Conservation (phyloP, 192 early-diverging fungal genomes). For the Mortierella hygrophila region DNA sequence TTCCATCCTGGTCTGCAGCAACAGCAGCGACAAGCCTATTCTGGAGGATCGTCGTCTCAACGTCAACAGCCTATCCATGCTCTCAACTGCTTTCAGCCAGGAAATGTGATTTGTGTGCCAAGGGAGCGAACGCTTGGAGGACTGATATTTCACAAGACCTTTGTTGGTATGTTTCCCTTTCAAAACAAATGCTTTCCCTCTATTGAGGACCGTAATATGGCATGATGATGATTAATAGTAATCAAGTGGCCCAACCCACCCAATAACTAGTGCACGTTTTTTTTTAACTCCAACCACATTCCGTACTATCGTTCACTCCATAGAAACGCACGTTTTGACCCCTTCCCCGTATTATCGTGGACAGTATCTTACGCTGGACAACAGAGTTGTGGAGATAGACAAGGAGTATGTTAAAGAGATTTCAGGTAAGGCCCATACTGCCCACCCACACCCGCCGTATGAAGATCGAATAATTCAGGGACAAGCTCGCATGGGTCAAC, state of each 20-base stretch:
- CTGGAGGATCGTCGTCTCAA: conserved; percentile 4
- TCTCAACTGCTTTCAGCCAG: conserved; percentile 55
- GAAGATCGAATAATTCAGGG: conserved; percentile 1
- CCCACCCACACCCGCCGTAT: background rate
- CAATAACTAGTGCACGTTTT: background rate
- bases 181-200: background rate
- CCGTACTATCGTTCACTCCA: background rate
- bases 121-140: conserved; percentile 59
- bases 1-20: conserved; percentile 22
- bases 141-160: conserved; percentile 56
- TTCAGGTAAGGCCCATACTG: conserved; percentile 49
- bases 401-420: conserved; percentile 57
- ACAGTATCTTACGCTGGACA: conserved; percentile 61
- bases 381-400: conserved; percentile 64
- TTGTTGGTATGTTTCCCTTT: conserved; percentile 55
- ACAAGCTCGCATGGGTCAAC: background rate
- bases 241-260: background rate
- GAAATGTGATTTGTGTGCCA: conserved; percentile 62
- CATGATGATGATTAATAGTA: background rate
- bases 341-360: conserved; percentile 68
- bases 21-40: conserved; percentile 3
- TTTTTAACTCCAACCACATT: background rate
- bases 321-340: conserved; percentile 67
- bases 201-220: background rate
- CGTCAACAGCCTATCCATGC: conserved; percentile 42